Base-by-base conservation (phyloP, 2,329 filamentous ascomycete species). In the Cytospora schulzeri region DNA sequence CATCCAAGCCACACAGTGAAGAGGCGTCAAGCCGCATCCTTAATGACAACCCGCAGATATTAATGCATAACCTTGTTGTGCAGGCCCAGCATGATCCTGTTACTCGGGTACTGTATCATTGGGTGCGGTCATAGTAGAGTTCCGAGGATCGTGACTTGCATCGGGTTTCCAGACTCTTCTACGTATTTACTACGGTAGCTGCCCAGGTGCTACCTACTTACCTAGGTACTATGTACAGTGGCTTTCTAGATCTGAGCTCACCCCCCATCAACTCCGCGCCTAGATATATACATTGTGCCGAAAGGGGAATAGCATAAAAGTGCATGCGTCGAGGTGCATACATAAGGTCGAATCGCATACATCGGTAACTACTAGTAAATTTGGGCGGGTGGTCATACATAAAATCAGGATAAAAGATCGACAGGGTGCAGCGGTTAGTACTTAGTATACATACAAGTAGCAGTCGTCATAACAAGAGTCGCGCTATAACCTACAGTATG, bases 321-420 rank as follows among this genome's bases (percentile, higher is more conserved):
- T 48, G 11, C n/a, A 24, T 19, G n/a, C 11, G n/a, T 48, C 17
- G 38, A 41, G 38, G 19, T n/a, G 48, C 22, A 56, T 29, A 24
- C 56, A 38, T 29, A 62, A 62, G 60, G 52, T 56, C 60, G 29
- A 45, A 28, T 56, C 38, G 52, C 52, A 61, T 56, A 56, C 54
- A 19, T 50, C 22, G 41, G 17, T 45, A 48, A 12, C 2, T 24
- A 24, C n/a, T 24, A n/a, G n/a, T n/a, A n/a, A 48, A 41, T 4
- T 22, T 9, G 45, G n/a, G 52, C 28, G 38, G 52, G 50, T 38
- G 41, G 60, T 56, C 52, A 56, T 45, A 56, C 60, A 62, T 54
- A 45, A 63, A 63, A 51, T 48, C 57, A 52, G 61, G 61, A 66
- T 26, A 57, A 55, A 45, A 60, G 53, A 61, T 60, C 52, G 64